phyloP scores from a whole-genome alignment of 768 basidiomycete species.

The Termitomyces sp. region DNA sequence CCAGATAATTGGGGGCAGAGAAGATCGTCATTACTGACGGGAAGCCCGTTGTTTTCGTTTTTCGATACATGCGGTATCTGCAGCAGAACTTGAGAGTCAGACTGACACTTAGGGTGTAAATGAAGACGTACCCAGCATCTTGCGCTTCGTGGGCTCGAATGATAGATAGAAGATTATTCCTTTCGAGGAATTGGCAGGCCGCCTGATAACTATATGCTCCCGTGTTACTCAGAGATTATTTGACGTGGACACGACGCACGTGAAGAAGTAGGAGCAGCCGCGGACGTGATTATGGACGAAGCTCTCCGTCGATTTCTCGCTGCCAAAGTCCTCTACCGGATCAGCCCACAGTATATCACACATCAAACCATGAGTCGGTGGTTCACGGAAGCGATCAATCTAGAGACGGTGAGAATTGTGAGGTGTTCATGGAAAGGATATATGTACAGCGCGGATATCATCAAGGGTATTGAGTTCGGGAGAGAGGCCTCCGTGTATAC shows the following conservation, averaged over 20 bases:
- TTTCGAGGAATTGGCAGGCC: constrained; percentile 94
- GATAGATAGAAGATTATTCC: constrained; percentile 94
- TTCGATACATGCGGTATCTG: constrained; percentile 98
- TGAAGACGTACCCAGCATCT: constrained; percentile 78
- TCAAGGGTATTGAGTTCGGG: constrained; percentile 95
- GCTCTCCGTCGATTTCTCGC: constrained; percentile 84
- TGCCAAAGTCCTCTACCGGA: constrained; percentile 95
- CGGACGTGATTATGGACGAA: constrained; percentile 96
- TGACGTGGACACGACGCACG: constrained; percentile 23
- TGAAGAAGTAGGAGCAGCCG: constrained; percentile 94
- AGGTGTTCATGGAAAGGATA: neutral
- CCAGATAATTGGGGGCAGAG: constrained; percentile 96
- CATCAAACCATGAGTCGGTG: constrained; percentile 96
- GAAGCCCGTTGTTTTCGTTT: constrained; percentile 96
- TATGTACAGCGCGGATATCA: constrained; percentile 78
- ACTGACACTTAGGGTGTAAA: neutral
- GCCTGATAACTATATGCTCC: constrained; percentile 72
- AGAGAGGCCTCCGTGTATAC: constrained; percentile 95
- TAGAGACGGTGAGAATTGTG: constrained; percentile 21
- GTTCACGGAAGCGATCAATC: constrained; percentile 98
- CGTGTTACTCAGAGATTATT: constrained; percentile 5
- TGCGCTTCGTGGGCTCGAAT: constrained; percentile 98
- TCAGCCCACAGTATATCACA: constrained; percentile 99
- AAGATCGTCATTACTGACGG: constrained; percentile 99
- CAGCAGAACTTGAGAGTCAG: neutral